These are phyloP conservation scores for Suhomyces coccinellae DNA, from an alignment of 1,139 yeast species.

Conservation along the genomic window DNA sequence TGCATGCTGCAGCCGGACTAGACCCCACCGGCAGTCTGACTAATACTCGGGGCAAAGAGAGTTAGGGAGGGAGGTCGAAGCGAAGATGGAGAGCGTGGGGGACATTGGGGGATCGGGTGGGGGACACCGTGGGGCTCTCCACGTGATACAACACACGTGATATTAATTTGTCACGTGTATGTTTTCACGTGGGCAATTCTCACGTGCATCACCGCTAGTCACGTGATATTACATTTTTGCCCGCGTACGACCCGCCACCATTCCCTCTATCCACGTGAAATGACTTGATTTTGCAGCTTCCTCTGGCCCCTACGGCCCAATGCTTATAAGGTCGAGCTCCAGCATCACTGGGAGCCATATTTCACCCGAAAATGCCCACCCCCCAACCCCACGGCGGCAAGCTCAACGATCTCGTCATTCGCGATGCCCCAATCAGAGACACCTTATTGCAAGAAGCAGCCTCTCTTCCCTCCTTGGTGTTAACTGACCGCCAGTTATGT, in stretches of 20 bases:
- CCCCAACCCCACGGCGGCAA: constrained; percentile 91
- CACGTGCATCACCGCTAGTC: background rate
- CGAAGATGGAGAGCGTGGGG: too few species aligned
- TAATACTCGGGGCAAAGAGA: too few species aligned
- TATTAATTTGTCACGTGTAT: background rate
- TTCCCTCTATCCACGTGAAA: constrained; percentile 20
- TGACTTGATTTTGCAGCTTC: constrained; percentile 16
- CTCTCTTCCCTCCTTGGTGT: constrained; percentile 49
- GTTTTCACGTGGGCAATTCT: too few species aligned
- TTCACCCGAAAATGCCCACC: constrained; percentile 46
- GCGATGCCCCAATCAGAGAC: constrained; percentile 67
- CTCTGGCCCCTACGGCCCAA: background rate
- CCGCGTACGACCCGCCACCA: constrained; percentile 4
- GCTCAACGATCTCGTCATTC: constrained; percentile 78
- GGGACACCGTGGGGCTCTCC: too few species aligned
- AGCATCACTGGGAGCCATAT: background rate
- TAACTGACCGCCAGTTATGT: constrained; percentile 89
- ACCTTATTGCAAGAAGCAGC: constrained; percentile 56
- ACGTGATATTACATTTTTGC: constrained; percentile 1
- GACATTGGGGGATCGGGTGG: too few species aligned
- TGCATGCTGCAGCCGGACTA: too few species aligned
- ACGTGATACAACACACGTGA: too few species aligned
- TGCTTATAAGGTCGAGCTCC: background rate
- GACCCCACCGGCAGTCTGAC: too few species aligned
- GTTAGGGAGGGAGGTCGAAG: too few species aligned